Base-by-base conservation (phyloP, 1,139 yeast genomes). In the Kurtzmaniella quercitrusa region DNA sequence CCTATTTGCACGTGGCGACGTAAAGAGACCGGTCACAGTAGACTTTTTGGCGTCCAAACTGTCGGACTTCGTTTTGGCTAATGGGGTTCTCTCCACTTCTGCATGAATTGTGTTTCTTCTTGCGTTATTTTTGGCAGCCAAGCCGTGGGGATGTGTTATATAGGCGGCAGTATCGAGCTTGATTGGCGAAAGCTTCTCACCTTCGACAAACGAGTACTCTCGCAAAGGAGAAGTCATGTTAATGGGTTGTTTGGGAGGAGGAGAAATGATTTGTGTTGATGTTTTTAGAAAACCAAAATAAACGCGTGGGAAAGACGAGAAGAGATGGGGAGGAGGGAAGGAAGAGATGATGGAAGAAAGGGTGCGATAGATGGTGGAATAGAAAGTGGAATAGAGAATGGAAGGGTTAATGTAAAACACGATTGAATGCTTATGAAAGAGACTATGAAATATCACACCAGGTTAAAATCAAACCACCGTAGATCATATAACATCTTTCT, bases 91-190 rank as follows among this genome's bases (percentile, higher is more conserved):
- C 18, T 19, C 37, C 16, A 11, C 15, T 33, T 44, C 31, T 38
- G 52, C 45, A 37, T 60, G 66, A 37, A 63, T 53, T 5, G 68
- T 62, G 39, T 62, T 63, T 44, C 66, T 53, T 45, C 68, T 51
- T 15, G 57, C 58, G 8, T 53, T 60, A 38, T 59, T 60, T 37
- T 71, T 70, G 18, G 75, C 70, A 1, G 65, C 55, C 34, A 77
- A 56, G 0, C 81, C 82, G 51, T 77, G 82, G 1, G 79, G 77
- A 44, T 74, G 75, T 50, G 48, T 18, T 50, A 43, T 38, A 29
- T 18, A 23, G 16, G 39, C 27, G 24, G 21, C 25, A 51, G 51
- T 27, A 47, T 44, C 37, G 4, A 36, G 27, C n/a, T 44, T 49
- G 44, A 43, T 44, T 11, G 51, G 49, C 36, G 49, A 31, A 41